These are phyloP conservation scores for Fusarium aywerte DNA, from an alignment of 2,329 filamentous ascomycete genomes.

Conservation along the genomic window DNA sequence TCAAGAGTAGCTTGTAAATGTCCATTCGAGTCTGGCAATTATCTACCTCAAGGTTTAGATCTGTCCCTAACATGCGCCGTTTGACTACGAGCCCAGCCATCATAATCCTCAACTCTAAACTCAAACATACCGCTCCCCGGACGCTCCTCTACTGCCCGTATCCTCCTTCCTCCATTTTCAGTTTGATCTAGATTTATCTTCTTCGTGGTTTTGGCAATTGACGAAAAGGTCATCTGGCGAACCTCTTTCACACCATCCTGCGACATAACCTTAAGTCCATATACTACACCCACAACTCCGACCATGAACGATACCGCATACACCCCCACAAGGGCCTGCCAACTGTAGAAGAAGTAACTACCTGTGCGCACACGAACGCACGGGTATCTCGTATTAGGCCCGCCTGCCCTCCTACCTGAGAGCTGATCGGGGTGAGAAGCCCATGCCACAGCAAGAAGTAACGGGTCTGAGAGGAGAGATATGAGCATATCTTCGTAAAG, in stretches of 20 bases:
- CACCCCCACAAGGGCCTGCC: slow-evolving; percentile 17
- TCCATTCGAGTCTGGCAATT: too few relatives aligned
- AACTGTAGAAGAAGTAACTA: slow-evolving; percentile 32
- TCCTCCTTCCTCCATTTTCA: background rate
- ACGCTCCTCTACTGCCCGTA: background rate
- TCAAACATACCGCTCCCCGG: slow-evolving; percentile 8
- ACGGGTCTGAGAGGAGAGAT: slow-evolving; percentile 34
- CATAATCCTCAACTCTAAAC: slow-evolving; percentile 6
- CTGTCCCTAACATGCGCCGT: too few relatives aligned
- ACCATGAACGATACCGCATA: slow-evolving; percentile 26
- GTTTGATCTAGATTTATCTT: background rate
- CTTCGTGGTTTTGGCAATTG: slow-evolving; percentile 23
- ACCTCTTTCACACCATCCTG: slow-evolving; percentile 29
- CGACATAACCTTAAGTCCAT: slow-evolving; percentile 29
- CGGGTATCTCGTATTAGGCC: slow-evolving; percentile 7
- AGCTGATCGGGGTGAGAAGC: slow-evolving; percentile 21
- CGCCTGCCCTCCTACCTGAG: slow-evolving; percentile 19
- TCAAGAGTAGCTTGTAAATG: too few relatives aligned
- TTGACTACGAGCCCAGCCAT: background rate
- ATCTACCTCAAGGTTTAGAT: background rate
- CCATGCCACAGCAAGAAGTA: slow-evolving; percentile 38
- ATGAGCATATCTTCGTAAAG: slow-evolving; percentile 37
- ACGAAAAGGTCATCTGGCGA: slow-evolving; percentile 34
- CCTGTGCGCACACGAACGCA: slow-evolving; percentile 23
- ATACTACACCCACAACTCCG: slow-evolving; percentile 15